These are phyloP conservation scores for Penicillium frequentans DNA, from an alignment of 2,329 filamentous ascomycete species.

Conservation along the genomic window DNA sequence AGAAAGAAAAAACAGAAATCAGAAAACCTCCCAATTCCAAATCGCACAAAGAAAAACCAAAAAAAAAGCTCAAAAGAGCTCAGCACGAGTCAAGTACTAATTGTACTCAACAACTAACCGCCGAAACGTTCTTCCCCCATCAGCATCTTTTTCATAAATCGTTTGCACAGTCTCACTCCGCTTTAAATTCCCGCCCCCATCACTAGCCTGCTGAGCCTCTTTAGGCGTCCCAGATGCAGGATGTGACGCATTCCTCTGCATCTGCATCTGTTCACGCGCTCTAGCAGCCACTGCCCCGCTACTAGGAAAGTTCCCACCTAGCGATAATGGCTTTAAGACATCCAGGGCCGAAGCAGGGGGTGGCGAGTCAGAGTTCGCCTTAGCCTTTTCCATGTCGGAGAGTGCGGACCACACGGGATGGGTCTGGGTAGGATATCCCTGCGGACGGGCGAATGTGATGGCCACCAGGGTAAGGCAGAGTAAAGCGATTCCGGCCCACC, in stretches of 20 bases:
- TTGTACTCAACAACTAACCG: constrained; percentile 39
- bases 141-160: constrained; percentile 30
- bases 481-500: not conserved
- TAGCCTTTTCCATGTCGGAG: not conserved
- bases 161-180: constrained; percentile 33
- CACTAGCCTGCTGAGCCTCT: constrained; percentile 3
- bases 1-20: not conserved
- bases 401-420: not conserved
- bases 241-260: constrained; percentile 4
- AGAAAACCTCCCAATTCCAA: not conserved
- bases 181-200: constrained; percentile 15
- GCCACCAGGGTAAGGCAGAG: not conserved
- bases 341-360: constrained; percentile 16
- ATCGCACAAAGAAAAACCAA: not conserved
- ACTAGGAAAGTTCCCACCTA: constrained; percentile 14
- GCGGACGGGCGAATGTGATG: not conserved
- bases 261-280: constrained; percentile 15
- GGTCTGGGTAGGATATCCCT: not conserved
- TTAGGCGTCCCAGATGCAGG: not conserved
- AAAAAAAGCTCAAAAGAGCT: not conserved
- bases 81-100: constrained; percentile 9
- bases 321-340: constrained; percentile 21
- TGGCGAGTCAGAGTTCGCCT: not conserved
- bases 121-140: constrained; percentile 34
- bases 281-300: constrained; percentile 22